phyloP scores from a whole-genome alignment of 352 stramenopile species.

The Phytopythium oedochilum region DNA sequence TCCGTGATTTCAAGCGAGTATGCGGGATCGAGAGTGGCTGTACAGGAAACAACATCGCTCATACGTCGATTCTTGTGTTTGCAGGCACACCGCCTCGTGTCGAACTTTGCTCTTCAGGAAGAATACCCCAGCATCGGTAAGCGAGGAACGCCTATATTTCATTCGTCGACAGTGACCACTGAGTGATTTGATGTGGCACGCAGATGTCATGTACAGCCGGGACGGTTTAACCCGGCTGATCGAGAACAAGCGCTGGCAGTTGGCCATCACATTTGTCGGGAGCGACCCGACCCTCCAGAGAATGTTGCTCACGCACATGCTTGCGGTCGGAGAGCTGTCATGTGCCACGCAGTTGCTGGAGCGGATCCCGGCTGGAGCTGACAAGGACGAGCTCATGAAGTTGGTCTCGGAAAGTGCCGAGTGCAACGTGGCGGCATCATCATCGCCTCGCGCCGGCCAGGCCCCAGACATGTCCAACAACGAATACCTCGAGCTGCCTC shows the following conservation, averaged over 20 bases:
- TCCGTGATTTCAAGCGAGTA: conserved; percentile 62
- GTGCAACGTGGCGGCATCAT: background rate
- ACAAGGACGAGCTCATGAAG: conserved; percentile 14
- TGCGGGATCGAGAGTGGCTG: background rate
- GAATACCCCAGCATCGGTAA: conserved; percentile 53
- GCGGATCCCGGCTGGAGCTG: conserved; percentile 24
- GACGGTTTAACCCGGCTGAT: conserved; percentile 56
- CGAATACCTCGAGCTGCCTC: conserved; percentile 22
- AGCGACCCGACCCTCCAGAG: conserved; percentile 42
- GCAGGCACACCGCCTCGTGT: conserved; percentile 55
- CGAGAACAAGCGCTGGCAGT: conserved; percentile 53
- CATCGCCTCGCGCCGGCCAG: background rate
- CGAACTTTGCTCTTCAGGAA: conserved; percentile 40
- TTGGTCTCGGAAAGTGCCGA: background rate
- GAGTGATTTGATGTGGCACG: background rate
- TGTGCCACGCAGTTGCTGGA: conserved; percentile 25
- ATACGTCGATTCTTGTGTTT: background rate
- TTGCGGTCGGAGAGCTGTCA: conserved; percentile 23
- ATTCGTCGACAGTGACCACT: background rate
- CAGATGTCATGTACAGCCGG: conserved; percentile 57
- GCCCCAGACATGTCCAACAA: background rate
- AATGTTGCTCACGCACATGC: conserved; percentile 41
- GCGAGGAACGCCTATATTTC: no score
- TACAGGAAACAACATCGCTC: background rate
- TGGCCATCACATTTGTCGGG: conserved; percentile 59